phyloP scores from a whole-genome alignment of 2,329 filamentous ascomycete species.

The Aspergillus calidoustus region DNA sequence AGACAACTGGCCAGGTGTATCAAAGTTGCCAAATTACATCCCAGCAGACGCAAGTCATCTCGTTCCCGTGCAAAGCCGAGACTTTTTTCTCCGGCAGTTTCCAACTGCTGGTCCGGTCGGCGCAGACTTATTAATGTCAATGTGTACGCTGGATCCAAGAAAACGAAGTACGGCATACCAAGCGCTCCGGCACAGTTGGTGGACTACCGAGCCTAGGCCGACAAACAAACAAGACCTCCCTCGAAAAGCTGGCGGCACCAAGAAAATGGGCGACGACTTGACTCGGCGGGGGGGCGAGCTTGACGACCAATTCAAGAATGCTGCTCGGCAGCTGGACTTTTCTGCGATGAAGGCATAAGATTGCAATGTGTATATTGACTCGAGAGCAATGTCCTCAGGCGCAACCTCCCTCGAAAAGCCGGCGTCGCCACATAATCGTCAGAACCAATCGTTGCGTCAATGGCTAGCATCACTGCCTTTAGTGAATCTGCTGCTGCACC shows the following conservation, averaged over 20 bases:
- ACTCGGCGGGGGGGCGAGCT: conserved; percentile 75
- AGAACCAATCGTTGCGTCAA: too few relatives aligned
- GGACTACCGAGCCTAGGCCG: conserved; percentile 80
- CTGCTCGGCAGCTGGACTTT: conserved; percentile 84
- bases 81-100: conserved; percentile 77
- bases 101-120: conserved; percentile 79
- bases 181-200: conserved; percentile 84
- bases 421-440: too few relatives aligned
- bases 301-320: conserved; percentile 70
- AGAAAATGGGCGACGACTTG: conserved; percentile 80
- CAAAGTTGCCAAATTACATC: conserved; percentile 78
- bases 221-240: conserved; percentile 83
- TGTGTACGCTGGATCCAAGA: conserved; percentile 83
- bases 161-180: conserved; percentile 77
- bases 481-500: too few relatives aligned
- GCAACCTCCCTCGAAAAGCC: too few relatives aligned
- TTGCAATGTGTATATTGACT: too few relatives aligned
- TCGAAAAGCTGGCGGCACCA: conserved; percentile 71
- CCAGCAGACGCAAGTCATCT: conserved; percentile 63
- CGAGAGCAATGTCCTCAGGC: too few relatives aligned
- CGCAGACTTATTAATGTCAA: conserved; percentile 84
- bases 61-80: conserved; percentile 64
- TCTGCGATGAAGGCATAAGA: conserved; percentile 46
- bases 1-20: conserved; percentile 93
- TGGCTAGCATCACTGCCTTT: too few relatives aligned